These are phyloP conservation scores for Lagenaria siceraria DNA, from an alignment of 306 rosid genomes.

Conservation along the genomic window DNA sequence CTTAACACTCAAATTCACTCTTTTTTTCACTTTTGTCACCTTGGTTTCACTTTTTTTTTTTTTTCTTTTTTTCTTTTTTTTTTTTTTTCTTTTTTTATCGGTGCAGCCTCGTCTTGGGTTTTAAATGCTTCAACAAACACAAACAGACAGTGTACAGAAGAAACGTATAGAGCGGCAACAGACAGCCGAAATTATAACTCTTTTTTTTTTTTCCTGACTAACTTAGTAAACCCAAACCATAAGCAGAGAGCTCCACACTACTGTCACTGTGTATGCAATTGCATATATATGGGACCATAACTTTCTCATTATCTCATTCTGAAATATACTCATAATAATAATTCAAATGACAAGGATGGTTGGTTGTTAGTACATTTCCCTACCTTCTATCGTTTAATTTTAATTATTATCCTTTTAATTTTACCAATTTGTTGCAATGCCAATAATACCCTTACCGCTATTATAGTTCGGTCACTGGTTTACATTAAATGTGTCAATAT, in stretches of 20 bases:
- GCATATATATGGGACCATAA: not conserved
- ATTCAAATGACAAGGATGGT: not conserved
- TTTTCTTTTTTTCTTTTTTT: too few species aligned
- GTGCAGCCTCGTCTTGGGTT: not conserved
- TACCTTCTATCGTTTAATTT: not conserved
- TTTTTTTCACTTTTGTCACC: too few species aligned
- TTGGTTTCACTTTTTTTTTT: too few species aligned
- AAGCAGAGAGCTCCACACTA: not conserved
- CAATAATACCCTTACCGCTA: not conserved
- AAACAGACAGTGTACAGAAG: not conserved
- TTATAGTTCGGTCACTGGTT: not conserved
- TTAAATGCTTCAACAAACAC: not conserved
- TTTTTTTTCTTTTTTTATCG: too few species aligned
- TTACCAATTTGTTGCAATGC: not conserved
- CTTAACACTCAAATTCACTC: too few species aligned
- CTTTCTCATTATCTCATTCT: not conserved
- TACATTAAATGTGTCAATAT: not conserved
- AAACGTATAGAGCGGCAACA: not conserved
- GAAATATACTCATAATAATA: not conserved
- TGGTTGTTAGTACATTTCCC: not conserved
- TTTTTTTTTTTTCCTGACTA: not conserved
- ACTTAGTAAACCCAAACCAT: not conserved
- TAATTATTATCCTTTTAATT: not conserved
- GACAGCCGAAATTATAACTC: not conserved
- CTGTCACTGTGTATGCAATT: not conserved